Evolutionary conservation across 2,329 filamentous ascomycete species (phyloP).

Genomic region (Fusarium gaditjirri): DNA sequence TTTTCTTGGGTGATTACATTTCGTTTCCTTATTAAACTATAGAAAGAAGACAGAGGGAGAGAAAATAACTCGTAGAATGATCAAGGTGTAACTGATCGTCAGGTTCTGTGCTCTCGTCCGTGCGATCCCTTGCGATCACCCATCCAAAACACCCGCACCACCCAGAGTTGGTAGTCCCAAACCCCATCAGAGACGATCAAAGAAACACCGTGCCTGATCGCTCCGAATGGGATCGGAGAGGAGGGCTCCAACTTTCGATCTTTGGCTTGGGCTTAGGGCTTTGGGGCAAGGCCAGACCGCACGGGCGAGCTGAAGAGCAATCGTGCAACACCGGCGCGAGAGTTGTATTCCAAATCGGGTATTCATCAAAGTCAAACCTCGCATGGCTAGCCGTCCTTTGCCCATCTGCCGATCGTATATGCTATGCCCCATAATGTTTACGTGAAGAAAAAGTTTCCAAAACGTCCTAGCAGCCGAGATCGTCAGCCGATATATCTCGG

Average conservation of each 20-base stretch:
- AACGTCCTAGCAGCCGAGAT: conserved; percentile 11
- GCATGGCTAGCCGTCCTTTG: background rate
- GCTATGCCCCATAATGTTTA: conserved; percentile 1
- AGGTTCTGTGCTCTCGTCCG: conserved; percentile 18
- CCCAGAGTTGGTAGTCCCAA: background rate
- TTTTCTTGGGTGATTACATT: conserved; percentile 7
- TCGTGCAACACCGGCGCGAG: conserved; percentile 26
- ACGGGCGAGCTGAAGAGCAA: conserved; percentile 11
- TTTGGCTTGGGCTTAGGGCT: background rate
- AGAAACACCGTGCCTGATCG: conserved; percentile 5
- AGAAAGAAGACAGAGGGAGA: background rate
- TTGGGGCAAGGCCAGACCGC: conserved; percentile 1
- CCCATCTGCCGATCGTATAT: conserved; percentile 16
- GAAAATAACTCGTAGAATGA: background rate
- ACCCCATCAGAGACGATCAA: background rate
- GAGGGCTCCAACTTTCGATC: conserved; percentile 13
- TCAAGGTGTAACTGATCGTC: conserved; percentile 3
- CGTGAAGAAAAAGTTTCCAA: conserved; percentile 1
- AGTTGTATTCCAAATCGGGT: conserved; percentile 21
- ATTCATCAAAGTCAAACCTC: conserved; percentile 3
- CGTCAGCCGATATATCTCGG: conserved; percentile 6
- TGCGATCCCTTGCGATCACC: conserved; percentile 7
- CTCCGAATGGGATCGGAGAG: conserved; percentile 26
- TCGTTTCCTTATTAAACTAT: conserved; percentile 20
- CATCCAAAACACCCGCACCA: conserved; percentile 8